These are phyloP conservation scores for Arachis monticola DNA, from an alignment of 331 rosid species.

Conservation along the genomic window DNA sequence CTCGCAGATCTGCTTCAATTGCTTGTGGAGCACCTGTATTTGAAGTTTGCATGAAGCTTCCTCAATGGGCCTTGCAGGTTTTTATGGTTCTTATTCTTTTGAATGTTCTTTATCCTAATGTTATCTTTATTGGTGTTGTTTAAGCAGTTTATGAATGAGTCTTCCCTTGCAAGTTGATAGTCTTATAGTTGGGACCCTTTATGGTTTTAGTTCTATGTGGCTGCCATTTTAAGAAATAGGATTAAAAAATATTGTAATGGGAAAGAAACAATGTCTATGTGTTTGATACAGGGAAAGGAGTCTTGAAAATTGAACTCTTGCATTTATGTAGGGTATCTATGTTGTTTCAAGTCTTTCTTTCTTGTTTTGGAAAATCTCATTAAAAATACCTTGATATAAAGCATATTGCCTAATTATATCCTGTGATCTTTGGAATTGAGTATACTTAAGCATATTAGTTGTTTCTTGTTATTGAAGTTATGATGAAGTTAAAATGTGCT, in stretches of 20 bases:
- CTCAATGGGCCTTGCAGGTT: constrained; percentile 98
- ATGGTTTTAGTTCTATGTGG: constrained; percentile 21
- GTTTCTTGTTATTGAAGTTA: neutral
- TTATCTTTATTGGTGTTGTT: constrained; percentile 16
- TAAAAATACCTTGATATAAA: neutral
- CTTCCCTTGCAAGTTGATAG: constrained; percentile 30
- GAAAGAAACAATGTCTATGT: constrained; percentile 1
- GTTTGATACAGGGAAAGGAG: constrained; percentile 17
- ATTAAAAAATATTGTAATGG: neutral
- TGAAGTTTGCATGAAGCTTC: constrained; percentile 93
- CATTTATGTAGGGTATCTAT: constrained; percentile 7
- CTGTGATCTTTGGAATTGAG: constrained; percentile 6
- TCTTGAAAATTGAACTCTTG: constrained; percentile 23
- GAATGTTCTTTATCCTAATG: constrained; percentile 3
- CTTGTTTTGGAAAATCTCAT: neutral
- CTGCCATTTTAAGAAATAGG: neutral
- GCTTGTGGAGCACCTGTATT: constrained; percentile 93
- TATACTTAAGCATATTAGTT: constrained; percentile 27
- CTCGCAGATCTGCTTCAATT: constrained; percentile 90
- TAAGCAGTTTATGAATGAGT: constrained; percentile 16
- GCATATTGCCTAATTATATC: constrained; percentile 5
- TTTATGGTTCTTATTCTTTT: constrained; percentile 6
- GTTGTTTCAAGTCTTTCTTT: neutral
- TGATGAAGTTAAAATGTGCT: neutral
- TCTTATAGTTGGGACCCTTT: constrained; percentile 25